phyloP scores from a whole-genome alignment of 1,284 basidiomycete species.

The Sanghuangporus weigelae region DNA sequence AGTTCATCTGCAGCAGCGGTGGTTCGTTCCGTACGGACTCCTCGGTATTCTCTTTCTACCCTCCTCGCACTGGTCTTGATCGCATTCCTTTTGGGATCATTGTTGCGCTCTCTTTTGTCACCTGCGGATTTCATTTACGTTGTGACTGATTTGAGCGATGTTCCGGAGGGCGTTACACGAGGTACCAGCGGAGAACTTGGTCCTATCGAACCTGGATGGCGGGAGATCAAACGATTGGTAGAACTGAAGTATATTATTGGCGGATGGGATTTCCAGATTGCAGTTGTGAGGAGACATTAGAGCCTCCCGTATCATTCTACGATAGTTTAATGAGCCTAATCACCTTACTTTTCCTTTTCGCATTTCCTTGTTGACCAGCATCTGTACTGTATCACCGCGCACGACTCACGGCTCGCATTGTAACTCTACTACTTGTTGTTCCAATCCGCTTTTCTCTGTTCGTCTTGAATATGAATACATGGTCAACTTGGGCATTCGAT shows the following conservation, averaged over 20 bases:
- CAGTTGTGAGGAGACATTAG: constrained; percentile 68
- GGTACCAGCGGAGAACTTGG: constrained; percentile 34
- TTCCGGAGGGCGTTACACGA: constrained; percentile 12
- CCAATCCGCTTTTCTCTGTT: background rate
- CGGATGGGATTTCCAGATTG: constrained; percentile 79
- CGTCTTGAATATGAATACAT: too few species aligned
- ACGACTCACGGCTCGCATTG: background rate
- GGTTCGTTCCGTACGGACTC: constrained; percentile 1
- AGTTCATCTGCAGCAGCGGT: constrained; percentile 6
- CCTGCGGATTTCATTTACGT: constrained; percentile 92
- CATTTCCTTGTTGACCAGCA: background rate
- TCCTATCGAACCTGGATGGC: constrained; percentile 53
- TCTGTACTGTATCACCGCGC: background rate
- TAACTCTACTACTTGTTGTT: background rate
- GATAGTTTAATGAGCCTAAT: background rate
- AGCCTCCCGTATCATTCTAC: background rate
- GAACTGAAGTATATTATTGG: constrained; percentile 75
- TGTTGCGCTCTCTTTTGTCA: constrained; percentile 80
- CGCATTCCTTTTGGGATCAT: constrained; percentile 86
- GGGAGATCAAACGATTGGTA: constrained; percentile 75
- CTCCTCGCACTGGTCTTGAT: constrained; percentile 80
- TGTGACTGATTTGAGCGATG: constrained; percentile 47
- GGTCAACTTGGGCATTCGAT: too few species aligned
- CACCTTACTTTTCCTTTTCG: background rate
- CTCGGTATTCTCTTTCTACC: constrained; percentile 47